Evolutionary conservation across 179 eudicot species (phyloP), one percentile per base, ranked within the genome.

Genomic region (Carnegiea gigantea): DNA sequence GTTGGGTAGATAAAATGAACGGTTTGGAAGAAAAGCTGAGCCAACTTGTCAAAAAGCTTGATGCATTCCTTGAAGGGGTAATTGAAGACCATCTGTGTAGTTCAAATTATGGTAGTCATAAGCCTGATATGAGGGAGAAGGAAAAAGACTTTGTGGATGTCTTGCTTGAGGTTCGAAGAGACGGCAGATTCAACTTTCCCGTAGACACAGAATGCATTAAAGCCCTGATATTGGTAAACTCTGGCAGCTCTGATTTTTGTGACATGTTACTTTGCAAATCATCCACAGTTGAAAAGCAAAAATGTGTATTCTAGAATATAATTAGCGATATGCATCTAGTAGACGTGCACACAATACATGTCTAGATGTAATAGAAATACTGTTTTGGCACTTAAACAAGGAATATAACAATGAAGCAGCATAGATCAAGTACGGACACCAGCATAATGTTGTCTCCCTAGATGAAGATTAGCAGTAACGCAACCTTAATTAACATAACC

Each of bases 1-100:
- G 76, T 46, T 93, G 97, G 97, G 53, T 91, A 54, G 82, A 81
- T 73, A 40, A 79, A 0, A 7, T 91, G 8, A 88, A 54, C 44
- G 93, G 97, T 5, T 24, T 83, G 57, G 79, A 88, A 59, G 80
- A 60, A 0, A 83, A 73, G 76, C 84, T 76, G 5, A 73, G 79
- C 15, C 83, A 60, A 75, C 73, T 89, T 21, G 86, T 83, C 0
- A 85, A 65, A 53, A 74, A 44, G 46, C 3, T 88, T 54, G 92
- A 93, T 73, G 81, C 72, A 0, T 76, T 88, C 44, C 83, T 88
- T 23, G 86, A 88, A 48, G 48, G 54, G 18, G 77, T 83, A 30
- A 62, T 88, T n/a, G 43, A 79, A 62, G 44, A 40, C 0, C 44
- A 40, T 28, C 80, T 75, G 70, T 43, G 57, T 73, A 70, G 44